Evolutionary conservation across 257 asterid species (phyloP).

Genomic region (Fraxinus quadrangulata): DNA sequence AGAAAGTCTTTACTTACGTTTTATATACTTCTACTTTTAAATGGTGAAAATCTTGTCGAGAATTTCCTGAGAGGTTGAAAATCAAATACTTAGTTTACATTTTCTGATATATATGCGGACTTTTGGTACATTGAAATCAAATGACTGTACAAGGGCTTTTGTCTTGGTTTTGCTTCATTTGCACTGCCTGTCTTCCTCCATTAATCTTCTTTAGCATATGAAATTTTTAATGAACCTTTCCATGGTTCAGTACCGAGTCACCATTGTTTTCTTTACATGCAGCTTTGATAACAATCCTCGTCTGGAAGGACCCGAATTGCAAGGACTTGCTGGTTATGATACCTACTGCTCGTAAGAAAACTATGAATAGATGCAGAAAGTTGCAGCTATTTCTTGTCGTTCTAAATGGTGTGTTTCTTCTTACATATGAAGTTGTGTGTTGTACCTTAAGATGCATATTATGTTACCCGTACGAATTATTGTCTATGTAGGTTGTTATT

Average conservation of each 20-base stretch:
- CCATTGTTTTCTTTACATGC: slow-evolving; percentile 19
- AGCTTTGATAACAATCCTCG: slow-evolving; percentile 88
- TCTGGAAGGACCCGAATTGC: slow-evolving; percentile 88
- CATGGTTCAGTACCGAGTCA: neutral
- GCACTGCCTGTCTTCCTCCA: neutral
- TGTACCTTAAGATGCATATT: slow-evolving; percentile 31
- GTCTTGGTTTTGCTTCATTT: neutral
- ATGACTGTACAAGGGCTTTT: neutral
- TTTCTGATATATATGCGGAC: neutral
- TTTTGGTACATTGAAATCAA: neutral
- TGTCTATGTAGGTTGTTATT: slow-evolving; percentile 13
- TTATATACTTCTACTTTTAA: neutral
- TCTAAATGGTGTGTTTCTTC: slow-evolving; percentile 26
- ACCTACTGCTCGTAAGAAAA: slow-evolving; percentile 62
- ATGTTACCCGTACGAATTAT: slow-evolving; percentile 18
- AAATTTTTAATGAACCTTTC: neutral
- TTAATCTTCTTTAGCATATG: neutral
- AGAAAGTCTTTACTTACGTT: neutral
- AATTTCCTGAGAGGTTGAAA: neutral
- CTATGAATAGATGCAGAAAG: slow-evolving; percentile 19
- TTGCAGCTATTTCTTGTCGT: slow-evolving; percentile 28
- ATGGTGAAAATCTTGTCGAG: neutral
- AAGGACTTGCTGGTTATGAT: slow-evolving; percentile 84
- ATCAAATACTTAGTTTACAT: neutral
- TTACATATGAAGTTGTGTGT: slow-evolving; percentile 29